Conservation (phyloP, 257 asterid genomes). For the Salvia hispanica region DNA sequence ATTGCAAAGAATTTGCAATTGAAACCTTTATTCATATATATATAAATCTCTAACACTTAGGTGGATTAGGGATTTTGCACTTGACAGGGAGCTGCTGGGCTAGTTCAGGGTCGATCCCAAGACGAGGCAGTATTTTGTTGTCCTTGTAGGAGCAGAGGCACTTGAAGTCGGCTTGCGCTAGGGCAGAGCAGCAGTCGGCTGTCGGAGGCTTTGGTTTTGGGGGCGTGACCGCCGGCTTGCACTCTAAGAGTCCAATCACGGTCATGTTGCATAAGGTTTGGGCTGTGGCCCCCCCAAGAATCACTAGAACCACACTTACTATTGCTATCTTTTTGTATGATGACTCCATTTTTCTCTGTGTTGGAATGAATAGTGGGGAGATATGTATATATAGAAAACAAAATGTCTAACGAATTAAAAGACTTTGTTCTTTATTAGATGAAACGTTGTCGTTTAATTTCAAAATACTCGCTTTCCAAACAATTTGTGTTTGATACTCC, state of each 20-base stretch:
- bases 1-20: no score
- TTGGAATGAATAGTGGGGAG: neutral
- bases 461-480: no score
- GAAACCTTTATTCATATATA: no score
- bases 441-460: no score
- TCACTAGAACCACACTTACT: constrained; percentile 18
- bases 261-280: constrained; percentile 53
- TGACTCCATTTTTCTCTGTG: constrained; percentile 15
- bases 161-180: constrained; percentile 47
- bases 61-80: constrained; percentile 48
- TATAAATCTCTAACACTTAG: constrained; percentile 35
- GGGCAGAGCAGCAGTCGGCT: constrained; percentile 55
- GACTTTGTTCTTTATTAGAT: no score
- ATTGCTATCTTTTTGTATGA: constrained; percentile 14
- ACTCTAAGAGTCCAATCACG: constrained; percentile 44
- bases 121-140: constrained; percentile 46
- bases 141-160: constrained; percentile 65
- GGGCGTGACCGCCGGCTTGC: constrained; percentile 51
- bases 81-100: constrained; percentile 56
- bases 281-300: constrained; percentile 20
- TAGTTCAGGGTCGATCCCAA: constrained; percentile 58
- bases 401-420: no score
- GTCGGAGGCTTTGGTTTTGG: constrained; percentile 54
- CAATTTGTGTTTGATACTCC: no score
- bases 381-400: neutral